Conservation (phyloP, 257 asterid species). For the Primulina huaijiensis region DNA sequence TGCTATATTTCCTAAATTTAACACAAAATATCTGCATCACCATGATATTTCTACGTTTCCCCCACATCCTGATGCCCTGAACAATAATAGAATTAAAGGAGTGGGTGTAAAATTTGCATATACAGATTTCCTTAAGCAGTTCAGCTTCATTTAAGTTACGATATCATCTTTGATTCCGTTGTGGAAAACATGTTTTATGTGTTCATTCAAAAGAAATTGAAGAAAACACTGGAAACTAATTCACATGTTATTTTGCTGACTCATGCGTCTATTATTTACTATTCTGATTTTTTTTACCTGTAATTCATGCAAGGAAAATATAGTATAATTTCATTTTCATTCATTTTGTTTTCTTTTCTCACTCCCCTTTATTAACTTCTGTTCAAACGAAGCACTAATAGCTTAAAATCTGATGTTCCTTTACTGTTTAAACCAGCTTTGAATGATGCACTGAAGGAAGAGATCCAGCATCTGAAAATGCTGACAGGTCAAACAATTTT, state of each 20-base stretch:
- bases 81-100: background rate
- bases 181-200: background rate
- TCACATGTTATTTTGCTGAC: background rate
- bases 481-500: constrained; percentile 65
- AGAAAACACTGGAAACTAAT: background rate
- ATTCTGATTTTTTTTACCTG: background rate
- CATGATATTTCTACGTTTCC: background rate
- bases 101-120: background rate
- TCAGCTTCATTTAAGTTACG: background rate
- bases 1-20: too few species aligned
- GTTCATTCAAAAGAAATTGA: too few species aligned
- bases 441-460: constrained; percentile 84
- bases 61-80: background rate
- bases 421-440: constrained; percentile 47
- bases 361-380: background rate
- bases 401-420: background rate
- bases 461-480: constrained; percentile 81
- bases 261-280: background rate
- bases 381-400: background rate
- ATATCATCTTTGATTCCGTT: background rate
- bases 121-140: background rate
- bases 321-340: too few species aligned
- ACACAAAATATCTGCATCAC: background rate
- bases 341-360: too few species aligned
- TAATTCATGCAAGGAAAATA: background rate